Evolutionary conservation across 345 rosid genomes (phyloP), one percentile per base, ranked within the genome.

Genomic region (Conringia planisiliqua): DNA sequence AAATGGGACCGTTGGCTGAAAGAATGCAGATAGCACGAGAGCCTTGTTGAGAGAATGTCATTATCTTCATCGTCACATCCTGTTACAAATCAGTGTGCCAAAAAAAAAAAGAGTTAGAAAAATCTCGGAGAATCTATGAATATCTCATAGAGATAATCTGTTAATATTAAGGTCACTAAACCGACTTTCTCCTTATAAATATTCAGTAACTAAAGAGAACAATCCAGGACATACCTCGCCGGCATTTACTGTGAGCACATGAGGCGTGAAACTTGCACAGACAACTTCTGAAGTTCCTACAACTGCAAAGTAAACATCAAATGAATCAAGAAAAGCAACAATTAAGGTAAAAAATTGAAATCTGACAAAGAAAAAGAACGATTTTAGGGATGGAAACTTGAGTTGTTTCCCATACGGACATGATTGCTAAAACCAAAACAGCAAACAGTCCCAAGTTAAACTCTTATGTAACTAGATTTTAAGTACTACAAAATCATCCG

Each of bases 11-110:
- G 30, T 82, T 90, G 9, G 97, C 98, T 13, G 94, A 92, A 40
- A 92, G 97, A 74, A 95, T 69, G 71, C 99, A 92, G 26, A 92
- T 86, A 73, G 98, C 93, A 51, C 87, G 94, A 68, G 90, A 63
- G 64, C 87, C 86, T 85, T 90, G 93, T 75, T 90, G 96, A 69
- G 93, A 86, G 73, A 95, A 88, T 54, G 91, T 82, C 97, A 95
- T 90, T 59, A 95, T 74, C 83, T 92, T 95, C 99, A 88, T 95
- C 10, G 82, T 85, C 70, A 95, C 92, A 83, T 95, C 99, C 99
- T 95, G 77, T 35, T 76, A 38, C 7, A 20, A 72, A 68, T 12
- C 56, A 75, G 26, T 56, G 59, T 24, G 26, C 48, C 42, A 52
- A 36, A 76, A 16, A 52, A 36, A 76, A 16, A 64, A 17, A 64